Evolutionary conservation across 208 protist species (phyloP), one percentile per base, ranked within the genome.

Genomic region (Leishmania arabica): DNA sequence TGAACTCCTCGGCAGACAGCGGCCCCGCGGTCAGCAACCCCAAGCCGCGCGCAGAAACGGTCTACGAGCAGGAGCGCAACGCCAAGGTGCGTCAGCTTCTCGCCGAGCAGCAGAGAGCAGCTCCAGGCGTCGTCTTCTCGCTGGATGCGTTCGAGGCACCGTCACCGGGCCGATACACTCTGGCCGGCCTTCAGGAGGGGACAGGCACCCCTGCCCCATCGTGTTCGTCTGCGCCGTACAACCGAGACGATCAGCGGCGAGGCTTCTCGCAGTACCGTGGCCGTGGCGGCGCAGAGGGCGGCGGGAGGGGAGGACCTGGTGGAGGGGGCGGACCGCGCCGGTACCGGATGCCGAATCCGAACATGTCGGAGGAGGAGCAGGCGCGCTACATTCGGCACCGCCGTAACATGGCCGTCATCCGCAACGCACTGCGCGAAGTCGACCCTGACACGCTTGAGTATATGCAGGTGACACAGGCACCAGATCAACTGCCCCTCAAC

Each of bases 351-450:
- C 81, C 76, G 13, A 40, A 84, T 45, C 69, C 81, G 49, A 84
- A 84, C 64, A 84, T 84, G 76, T 65, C 81, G 8, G 81, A 74
- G 58, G 79, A 84, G 68, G 81, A 77, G 71, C 79, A 82, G 34
- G 65, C 81, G 34, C 75, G 77, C 40, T 81, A 70, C 27, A 91
- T 79, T 40, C 90, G 83, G 19, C 72, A 83, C 31, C 77, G 83
- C 3, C 85, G 89, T 24, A 94, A 93, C 78, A 83, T 86, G 80
- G 79, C 81, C 58, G 70, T 93, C 31, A 89, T 85, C 34, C 89
- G 89, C 75, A 95, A 93, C 69, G 92, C 90, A n/a, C 86, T 95
- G n/a, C 78, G 82, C n/a, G 90, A 95, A 65, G 92, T 95, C 17
- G 92, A 95, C 51, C 85, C 89, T 7, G 85, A 85, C n/a, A 94